These are phyloP conservation scores for Nephelium lappaceum DNA, from an alignment of 345 rosid genomes.

Conservation along the genomic window DNA sequence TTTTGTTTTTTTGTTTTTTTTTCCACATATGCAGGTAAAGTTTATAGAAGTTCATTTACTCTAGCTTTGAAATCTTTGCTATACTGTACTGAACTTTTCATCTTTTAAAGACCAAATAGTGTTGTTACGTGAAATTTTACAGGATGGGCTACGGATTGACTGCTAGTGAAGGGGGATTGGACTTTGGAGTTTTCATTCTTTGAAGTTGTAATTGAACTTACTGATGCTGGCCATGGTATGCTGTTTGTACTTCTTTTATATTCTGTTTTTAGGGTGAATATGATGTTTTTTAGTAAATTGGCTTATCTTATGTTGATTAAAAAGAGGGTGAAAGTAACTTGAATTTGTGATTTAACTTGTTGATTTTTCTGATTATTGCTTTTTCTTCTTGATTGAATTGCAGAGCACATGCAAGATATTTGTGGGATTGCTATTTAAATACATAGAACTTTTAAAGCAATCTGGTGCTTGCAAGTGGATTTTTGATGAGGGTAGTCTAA, in stretches of 20 bases:
- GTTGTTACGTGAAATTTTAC: constrained; percentile 22
- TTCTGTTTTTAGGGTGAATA: background rate
- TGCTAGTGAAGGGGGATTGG: constrained; percentile 71
- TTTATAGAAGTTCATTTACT: background rate
- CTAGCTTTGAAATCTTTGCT: background rate
- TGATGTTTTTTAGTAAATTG: constrained; percentile 20
- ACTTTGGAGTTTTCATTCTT: constrained; percentile 73
- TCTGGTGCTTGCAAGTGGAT: constrained; percentile 90
- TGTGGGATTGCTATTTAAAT: constrained; percentile 78
- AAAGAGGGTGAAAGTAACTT: background rate
- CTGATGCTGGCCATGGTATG: constrained; percentile 93
- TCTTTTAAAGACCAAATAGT: background rate
- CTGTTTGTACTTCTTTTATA: constrained; percentile 24
- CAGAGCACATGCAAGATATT: constrained; percentile 89
- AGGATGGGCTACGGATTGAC: constrained; percentile 87
- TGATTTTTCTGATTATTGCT: constrained; percentile 7
- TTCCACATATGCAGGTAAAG: background rate
- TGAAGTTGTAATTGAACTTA: constrained; percentile 63
- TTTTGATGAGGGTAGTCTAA: constrained; percentile 82
- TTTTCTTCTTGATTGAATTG: constrained; percentile 24
- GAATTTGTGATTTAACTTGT: background rate
- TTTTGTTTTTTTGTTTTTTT: background rate
- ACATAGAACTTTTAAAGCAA: constrained; percentile 70
- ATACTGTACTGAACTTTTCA: background rate
- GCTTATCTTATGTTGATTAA: background rate